Evolutionary conservation across 495 filamentous ascomycete genomes (phyloP).

Genomic region (Trichodelitschia bisporula): DNA sequence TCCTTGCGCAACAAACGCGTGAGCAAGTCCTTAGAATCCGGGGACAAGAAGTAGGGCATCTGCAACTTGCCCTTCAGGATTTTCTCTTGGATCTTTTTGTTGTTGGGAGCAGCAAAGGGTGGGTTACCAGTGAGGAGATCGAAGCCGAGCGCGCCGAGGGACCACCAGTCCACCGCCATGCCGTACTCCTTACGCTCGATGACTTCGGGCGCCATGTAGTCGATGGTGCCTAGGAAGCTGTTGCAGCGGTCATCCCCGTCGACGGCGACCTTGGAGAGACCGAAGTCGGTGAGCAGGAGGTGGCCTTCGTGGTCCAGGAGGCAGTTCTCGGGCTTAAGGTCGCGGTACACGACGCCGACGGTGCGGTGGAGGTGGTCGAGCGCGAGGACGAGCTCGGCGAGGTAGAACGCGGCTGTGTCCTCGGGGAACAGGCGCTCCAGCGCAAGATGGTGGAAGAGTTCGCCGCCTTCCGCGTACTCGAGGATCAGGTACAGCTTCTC

Average conservation of each 20-base stretch:
- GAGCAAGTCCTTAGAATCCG: slow-evolving; percentile 82
- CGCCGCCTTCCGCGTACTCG: slow-evolving; percentile 93
- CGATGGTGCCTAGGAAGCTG: slow-evolving; percentile 75
- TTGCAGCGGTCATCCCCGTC: slow-evolving; percentile 51
- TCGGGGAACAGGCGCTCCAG: slow-evolving; percentile 84
- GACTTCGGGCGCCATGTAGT: slow-evolving; percentile 97
- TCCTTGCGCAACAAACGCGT: slow-evolving; percentile 77
- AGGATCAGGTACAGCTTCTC: slow-evolving; percentile 95
- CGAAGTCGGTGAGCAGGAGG: slow-evolving; percentile 87
- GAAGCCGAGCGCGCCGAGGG: slow-evolving; percentile 71
- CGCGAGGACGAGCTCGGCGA: slow-evolving; percentile 90
- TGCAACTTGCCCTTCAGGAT: slow-evolving; percentile 75
- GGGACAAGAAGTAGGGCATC: slow-evolving; percentile 65
- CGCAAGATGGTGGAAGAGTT: slow-evolving; percentile 74
- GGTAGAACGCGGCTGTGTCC: slow-evolving; percentile 77
- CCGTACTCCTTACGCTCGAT: slow-evolving; percentile 67
- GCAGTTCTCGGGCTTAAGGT: slow-evolving; percentile 95
- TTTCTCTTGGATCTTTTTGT: slow-evolving; percentile 77
- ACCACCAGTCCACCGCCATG: slow-evolving; percentile 96
- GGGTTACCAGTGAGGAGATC: slow-evolving; percentile 79
- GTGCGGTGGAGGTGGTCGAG: slow-evolving; percentile 77
- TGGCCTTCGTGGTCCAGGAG: slow-evolving; percentile 80
- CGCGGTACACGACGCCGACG: slow-evolving; percentile 84
- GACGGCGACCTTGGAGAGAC: slow-evolving; percentile 82
- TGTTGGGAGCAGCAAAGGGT: slow-evolving; percentile 74